Evolutionary conservation across 75 land plant genomes (phyloP), one percentile per base, ranked within the genome.

Genomic region (Pinus tabuliformis): DNA sequence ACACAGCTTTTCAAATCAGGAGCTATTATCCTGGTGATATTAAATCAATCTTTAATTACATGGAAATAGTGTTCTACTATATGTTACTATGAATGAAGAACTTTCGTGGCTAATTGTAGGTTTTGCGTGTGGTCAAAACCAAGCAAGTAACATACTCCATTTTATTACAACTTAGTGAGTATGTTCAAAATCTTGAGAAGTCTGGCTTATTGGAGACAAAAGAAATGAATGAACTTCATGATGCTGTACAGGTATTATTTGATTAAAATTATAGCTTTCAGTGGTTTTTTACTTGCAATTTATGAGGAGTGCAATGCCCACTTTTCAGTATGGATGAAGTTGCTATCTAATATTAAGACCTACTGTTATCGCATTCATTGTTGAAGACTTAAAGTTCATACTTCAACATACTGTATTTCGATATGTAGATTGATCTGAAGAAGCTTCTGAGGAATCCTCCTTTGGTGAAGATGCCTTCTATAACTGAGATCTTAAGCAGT

Each of bases 81-180:
- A 22, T 68, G 52, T 54, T 42, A 18, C n/a, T 6, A 33, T 49
- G 73, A 22, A 6, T 65, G 30, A 76, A 73, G 54, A 77, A 20
- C 45, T 73, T 4, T 56, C 58, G 42, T 68, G 45, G 52, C 18
- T 37, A 54, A 24, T 59, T 81, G 56, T 86, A 97, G 99, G 99
- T 97, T 75, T 77, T 97, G 66, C 92, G 90, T 74, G 94, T 90
- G 80, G 89, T 97, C 28, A 97, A 97, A 76, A 97, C 99, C 17
- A 91, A 91, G 81, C 99, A 97, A 88, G 98, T 90, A n/a, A 89
- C 97, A 1, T 86, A 92, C 83, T 86, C 98, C 15, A 86, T 97
- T 61, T 76, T 97, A 75, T 74, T 83, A 45, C 92, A 90, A 77
- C 73, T 97, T 57, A 86, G 85, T 77, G 96, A 88, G 5, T 95